A percentile compares a stretch with the other conserved stretches of the same genome.
These are phyloP conservation scores for Hamigera avellanea DNA, from an alignment of 495 filamentous ascomycete genomes.

Conservation along the genomic window DNA sequence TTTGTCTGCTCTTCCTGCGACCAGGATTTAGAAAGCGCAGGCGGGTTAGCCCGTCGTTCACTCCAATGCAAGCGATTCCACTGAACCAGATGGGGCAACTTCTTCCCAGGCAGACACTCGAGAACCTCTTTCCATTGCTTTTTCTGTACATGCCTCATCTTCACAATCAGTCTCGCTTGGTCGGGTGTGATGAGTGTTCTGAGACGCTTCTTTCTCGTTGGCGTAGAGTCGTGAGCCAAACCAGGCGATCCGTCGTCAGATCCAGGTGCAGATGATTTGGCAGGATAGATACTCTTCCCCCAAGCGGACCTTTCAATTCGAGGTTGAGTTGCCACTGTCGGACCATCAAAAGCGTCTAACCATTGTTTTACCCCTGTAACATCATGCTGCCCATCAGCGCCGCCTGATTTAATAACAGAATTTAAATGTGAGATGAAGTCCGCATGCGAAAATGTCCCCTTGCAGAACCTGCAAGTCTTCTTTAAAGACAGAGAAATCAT, in stretches of 20 bases:
- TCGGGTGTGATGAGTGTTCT: constrained; percentile 20
- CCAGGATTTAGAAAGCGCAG: constrained; percentile 22
- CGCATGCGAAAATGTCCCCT: constrained; percentile 3
- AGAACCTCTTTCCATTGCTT: constrained; percentile 23
- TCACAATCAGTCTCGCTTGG: constrained; percentile 21
- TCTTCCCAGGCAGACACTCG: constrained; percentile 16
- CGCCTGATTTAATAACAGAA: constrained; percentile 2
- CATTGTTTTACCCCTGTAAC: constrained; percentile 1
- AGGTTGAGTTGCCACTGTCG: neutral
- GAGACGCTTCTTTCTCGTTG: constrained; percentile 6
- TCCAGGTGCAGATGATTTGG: neutral
- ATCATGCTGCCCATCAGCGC: constrained; percentile 7
- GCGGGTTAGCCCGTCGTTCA: constrained; percentile 19
- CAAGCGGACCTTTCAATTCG: neutral
- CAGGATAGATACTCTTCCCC: neutral
- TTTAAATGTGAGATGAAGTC: constrained; percentile 7
- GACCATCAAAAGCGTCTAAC: neutral
- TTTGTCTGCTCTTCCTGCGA: constrained; percentile 18
- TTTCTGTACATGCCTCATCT: constrained; percentile 18
- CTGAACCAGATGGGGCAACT: constrained; percentile 8
- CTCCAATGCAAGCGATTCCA: constrained; percentile 27
- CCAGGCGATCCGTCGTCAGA: constrained; percentile 6
- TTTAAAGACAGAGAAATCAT: too few relatives aligned
- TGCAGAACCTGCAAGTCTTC: constrained; percentile 5
- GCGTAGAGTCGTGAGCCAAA: neutral